phyloP scores from a whole-genome alignment of 2,329 filamentous ascomycete genomes.

The Neoscytalidium dimidiatum region DNA sequence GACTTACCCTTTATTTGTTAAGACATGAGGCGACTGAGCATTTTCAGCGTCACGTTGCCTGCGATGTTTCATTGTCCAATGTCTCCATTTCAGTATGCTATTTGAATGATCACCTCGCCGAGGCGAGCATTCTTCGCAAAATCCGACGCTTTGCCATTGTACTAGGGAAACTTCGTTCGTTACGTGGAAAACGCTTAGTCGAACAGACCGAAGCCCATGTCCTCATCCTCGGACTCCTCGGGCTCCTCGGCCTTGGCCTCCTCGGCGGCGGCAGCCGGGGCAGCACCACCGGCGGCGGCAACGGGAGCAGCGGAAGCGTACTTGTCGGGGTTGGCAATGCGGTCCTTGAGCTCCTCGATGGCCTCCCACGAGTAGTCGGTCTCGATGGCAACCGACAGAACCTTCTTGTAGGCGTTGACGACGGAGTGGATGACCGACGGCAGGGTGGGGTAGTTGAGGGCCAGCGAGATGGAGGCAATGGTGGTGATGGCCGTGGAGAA shows the following conservation, averaged over 20 bases:
- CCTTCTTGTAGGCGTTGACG: conserved; percentile 98
- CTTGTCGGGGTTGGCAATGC: conserved; percentile 97
- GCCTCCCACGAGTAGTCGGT: conserved; percentile 93
- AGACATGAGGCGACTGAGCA: conserved; percentile 26
- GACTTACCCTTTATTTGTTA: conserved; percentile 37
- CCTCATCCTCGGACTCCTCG: conserved; percentile 61
- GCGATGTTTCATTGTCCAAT: conserved; percentile 2
- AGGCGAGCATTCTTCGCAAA: background rate
- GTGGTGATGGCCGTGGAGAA: conserved; percentile 81
- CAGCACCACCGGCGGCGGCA: conserved; percentile 58
- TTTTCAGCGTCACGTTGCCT: conserved; percentile 24
- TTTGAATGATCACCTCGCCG: conserved; percentile 5
- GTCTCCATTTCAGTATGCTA: conserved; percentile 38
- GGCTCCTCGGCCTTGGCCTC: conserved; percentile 44
- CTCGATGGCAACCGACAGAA: conserved; percentile 82
- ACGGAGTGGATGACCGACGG: conserved; percentile 95
- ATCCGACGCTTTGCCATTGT: conserved; percentile 6
- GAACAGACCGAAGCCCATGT: conserved; percentile 58
- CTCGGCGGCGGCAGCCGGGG: conserved; percentile 51
- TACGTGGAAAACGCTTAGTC: conserved; percentile 42
- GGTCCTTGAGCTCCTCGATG: conserved; percentile 98
- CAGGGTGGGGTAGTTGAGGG: conserved; percentile 91
- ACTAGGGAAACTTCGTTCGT: background rate
- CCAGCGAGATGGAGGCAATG: conserved; percentile 88
- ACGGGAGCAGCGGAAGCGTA: conserved; percentile 83